Evolutionary conservation across 1,284 basidiomycete genomes (phyloP).

Genomic region (Cerrena zonata): DNA sequence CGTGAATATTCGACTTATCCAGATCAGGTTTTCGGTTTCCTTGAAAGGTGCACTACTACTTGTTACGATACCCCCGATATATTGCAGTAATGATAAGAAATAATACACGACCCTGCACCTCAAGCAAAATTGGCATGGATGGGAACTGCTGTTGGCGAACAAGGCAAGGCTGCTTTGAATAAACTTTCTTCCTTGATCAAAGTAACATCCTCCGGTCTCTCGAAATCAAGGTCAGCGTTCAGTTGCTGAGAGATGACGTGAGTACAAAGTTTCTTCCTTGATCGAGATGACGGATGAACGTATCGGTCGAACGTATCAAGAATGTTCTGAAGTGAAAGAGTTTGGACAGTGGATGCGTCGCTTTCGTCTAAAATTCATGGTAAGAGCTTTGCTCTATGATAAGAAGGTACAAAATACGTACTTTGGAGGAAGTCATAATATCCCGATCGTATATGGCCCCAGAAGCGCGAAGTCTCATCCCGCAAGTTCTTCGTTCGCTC

Average conservation of each 20-base stretch:
- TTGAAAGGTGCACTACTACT: too few relatives aligned
- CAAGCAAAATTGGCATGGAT: neutral
- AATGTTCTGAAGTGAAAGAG: constrained; percentile 18
- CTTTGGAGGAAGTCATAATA: constrained; percentile 24
- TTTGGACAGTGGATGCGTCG: constrained; percentile 19
- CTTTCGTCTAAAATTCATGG: constrained; percentile 18
- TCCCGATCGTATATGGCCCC: constrained; percentile 22
- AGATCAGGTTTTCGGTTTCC: too few relatives aligned
- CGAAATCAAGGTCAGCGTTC: constrained; percentile 5
- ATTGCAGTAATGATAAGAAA: too few relatives aligned
- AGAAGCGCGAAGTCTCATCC: constrained; percentile 25
- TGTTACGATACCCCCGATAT: too few relatives aligned
- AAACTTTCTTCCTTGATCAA: constrained; percentile 11
- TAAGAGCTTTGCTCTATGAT: too few relatives aligned
- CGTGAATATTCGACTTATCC: too few relatives aligned
- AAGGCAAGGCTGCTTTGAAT: constrained; percentile 21
- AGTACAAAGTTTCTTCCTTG: constrained; percentile 25
- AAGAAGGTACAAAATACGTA: too few relatives aligned
- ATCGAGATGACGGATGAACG: constrained; percentile 18
- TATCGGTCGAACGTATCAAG: constrained; percentile 20
- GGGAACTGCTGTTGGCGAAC: constrained; percentile 20
- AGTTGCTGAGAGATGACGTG: constrained; percentile 25
- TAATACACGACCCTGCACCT: too few relatives aligned
- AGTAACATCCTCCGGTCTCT: neutral
- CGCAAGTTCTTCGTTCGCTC: constrained; percentile 24